Evolutionary conservation across 495 filamentous ascomycete species (phyloP).

Genomic region (Xylaria nigripes): DNA sequence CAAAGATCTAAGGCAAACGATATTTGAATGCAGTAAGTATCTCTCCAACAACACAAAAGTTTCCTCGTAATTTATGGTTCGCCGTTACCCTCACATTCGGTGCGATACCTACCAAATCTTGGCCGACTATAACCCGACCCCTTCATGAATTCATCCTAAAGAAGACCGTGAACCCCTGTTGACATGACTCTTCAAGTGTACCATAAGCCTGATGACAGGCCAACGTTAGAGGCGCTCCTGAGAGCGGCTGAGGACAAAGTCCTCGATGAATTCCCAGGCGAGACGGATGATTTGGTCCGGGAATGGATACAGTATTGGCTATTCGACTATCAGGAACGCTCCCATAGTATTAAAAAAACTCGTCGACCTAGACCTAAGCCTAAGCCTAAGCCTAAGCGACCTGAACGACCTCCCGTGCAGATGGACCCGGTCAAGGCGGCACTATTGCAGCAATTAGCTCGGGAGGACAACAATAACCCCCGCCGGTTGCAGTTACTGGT

Average conservation of each 20-base stretch:
- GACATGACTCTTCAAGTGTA: slow-evolving; percentile 8
- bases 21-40: slow-evolving; percentile 15
- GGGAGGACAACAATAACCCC: neutral
- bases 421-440: neutral
- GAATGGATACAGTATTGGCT: slow-evolving; percentile 14
- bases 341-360: no score
- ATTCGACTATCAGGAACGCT: neutral
- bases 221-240: slow-evolving; percentile 4
- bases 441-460: neutral
- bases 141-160: neutral
- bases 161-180: neutral
- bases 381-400: no score
- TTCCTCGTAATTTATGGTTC: no score
- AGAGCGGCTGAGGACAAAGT: slow-evolving; percentile 1
- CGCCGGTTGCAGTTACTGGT: neutral
- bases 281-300: slow-evolving; percentile 3
- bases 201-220: slow-evolving; percentile 15
- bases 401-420: no score
- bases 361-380: no score
- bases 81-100: no score
- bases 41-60: no score
- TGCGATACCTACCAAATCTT: no score
- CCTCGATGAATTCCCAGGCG: neutral
- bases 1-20: slow-evolving; percentile 5
- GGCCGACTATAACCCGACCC: neutral